Base-by-base conservation (phyloP, 2,329 filamentous ascomycete genomes). In the Diaporthe ampelina region DNA sequence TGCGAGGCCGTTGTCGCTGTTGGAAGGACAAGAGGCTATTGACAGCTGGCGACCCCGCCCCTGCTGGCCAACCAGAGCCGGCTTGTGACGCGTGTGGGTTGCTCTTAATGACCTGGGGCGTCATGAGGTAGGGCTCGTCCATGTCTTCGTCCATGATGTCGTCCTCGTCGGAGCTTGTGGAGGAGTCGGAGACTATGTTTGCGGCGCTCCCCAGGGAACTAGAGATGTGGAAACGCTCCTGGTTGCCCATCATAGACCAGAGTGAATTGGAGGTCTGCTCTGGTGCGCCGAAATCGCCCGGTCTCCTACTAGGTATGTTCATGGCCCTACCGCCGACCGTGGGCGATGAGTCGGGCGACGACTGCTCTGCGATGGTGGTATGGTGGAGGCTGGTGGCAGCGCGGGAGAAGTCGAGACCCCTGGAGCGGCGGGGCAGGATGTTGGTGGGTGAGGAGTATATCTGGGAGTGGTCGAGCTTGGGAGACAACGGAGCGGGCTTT, bases 351-450 rank as follows among this genome's bases (percentile, higher is more conserved):
- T 97, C 95, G 4, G 95, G 95, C 7, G 94, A 97, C 0, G 94
- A 94, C 81, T 93, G 91, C 78, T 98, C 94, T 73, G 96, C 95
- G 11, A 98, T 89, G 0, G 94, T 98, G 21, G 96, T 98, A 83
- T 98, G 97, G 84, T 98, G 97, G 29, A 99, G 88, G 81, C 95
- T 97, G 15, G 96, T 98, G 76, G 95, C 97, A 15, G 95, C 95
- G 78, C 96, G 91, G 54, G 96, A 96, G 83, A 98, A 98, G 84
- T 98, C 96, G 75, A 98, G 88, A 57, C 96, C 96, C 73, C 96
- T 91, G 40, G 95, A 98, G 76, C 95, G 92, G 77, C 96, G 91
- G 24, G 96, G 96, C 10, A 98, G 89, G 61, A 97, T 94, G 71
- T 95, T 97, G 2, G 75, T 76, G 19, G 95, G 95, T 1, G 95